Percentiles rank a stretch among this genome's conserved stretches.
Conservation (phyloP, 495 filamentous ascomycete species). For the Melanomma pulvis-pyrius region DNA sequence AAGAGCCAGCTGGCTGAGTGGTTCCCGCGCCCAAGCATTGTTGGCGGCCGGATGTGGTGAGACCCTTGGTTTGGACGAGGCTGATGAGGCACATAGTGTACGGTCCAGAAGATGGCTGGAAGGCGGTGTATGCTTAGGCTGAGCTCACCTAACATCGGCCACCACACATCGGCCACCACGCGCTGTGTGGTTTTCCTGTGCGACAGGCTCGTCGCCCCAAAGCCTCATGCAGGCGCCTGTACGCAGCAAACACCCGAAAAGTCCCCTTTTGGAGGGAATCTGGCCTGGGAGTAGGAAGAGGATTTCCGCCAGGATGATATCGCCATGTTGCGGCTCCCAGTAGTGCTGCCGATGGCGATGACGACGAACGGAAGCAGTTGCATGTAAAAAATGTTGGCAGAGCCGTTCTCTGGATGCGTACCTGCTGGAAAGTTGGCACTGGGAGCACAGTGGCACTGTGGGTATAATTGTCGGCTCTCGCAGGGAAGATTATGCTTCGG, state of each 20-base stretch:
- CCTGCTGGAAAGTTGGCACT: not conserved
- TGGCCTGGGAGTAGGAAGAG: not conserved
- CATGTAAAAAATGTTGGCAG: no score
- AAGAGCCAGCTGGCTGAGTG: not conserved
- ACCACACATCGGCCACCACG: not conserved
- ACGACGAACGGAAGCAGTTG: no score
- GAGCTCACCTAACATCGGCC: not conserved
- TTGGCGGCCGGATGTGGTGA: constrained; percentile 1
- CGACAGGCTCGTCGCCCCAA: no score
- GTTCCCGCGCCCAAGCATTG: not conserved
- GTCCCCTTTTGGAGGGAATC: not conserved
- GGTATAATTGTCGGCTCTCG: not conserved
- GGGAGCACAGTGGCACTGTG: not conserved
- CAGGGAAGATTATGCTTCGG: not conserved
- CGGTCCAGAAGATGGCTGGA: not conserved
- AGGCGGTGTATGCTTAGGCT: not conserved
- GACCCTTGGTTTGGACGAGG: not conserved
- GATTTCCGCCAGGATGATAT: not conserved
- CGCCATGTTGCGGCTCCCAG: no score
- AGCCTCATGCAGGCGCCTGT: no score
- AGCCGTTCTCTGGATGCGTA: no score
- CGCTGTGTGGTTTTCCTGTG: not conserved
- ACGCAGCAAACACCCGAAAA: not conserved
- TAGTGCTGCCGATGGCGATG: no score
- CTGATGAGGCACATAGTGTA: not conserved